A percentile compares a stretch with the other conserved stretches of the same genome.
Evolutionary conservation across 192 early-diverging fungal genomes (phyloP).

Genomic region (Coemansia javaensis): DNA sequence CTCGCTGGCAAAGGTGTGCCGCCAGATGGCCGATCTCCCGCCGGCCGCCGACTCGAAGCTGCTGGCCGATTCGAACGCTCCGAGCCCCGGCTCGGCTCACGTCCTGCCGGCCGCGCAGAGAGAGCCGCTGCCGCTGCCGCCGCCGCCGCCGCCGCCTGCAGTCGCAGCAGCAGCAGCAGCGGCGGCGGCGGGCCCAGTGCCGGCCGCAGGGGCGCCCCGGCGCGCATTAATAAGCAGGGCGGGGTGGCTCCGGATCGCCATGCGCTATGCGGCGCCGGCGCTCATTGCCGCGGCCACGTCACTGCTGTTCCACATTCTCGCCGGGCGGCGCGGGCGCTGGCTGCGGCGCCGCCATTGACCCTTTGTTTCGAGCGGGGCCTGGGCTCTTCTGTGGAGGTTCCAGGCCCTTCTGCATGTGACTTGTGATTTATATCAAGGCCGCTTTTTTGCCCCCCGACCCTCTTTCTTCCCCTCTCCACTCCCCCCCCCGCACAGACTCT

Average conservation of each 20-base stretch:
- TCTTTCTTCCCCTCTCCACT: too few relatives aligned
- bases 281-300: constrained; percentile 42
- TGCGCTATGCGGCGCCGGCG: constrained; percentile 37
- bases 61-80: not conserved
- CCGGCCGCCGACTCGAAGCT: constrained; percentile 22
- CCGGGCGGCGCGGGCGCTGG: constrained; percentile 6
- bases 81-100: not conserved
- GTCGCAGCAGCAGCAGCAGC: not conserved
- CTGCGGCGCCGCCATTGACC: too few relatives aligned
- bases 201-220: too few relatives aligned
- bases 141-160: not conserved
- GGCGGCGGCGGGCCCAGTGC: not conserved
- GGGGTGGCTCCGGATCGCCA: constrained; percentile 18
- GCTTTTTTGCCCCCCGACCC: too few relatives aligned
- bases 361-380: too few relatives aligned
- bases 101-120: not conserved
- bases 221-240: too few relatives aligned
- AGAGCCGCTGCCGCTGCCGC: not conserved
- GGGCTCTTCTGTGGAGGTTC: too few relatives aligned
- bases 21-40: constrained; percentile 20
- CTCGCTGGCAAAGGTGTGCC: constrained; percentile 48
- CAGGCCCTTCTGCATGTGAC: not conserved
- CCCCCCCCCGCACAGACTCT: too few relatives aligned
- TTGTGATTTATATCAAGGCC: too few relatives aligned
- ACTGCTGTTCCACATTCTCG: constrained; percentile 8